These are phyloP conservation scores for Penicillium desertorum DNA, from an alignment of 495 filamentous ascomycete genomes.

Conservation along the genomic window DNA sequence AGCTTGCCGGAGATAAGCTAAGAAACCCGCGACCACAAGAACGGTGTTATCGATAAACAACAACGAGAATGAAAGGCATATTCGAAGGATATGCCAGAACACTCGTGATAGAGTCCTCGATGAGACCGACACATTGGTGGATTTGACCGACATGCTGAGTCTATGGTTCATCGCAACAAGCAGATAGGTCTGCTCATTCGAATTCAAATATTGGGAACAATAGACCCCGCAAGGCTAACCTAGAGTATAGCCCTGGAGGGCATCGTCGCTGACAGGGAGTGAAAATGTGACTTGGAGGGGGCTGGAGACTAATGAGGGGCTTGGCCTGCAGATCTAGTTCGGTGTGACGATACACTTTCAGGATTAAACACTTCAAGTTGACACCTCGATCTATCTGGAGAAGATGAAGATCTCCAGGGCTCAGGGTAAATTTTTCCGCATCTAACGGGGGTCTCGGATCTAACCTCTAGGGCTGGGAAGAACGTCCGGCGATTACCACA, in stretches of 20 bases:
- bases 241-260: background rate
- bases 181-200: background rate
- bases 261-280: background rate
- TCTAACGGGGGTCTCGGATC: background rate
- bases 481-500: background rate
- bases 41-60: slow-evolving; percentile 56
- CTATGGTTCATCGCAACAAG: background rate
- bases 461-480: background rate
- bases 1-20: slow-evolving; percentile 22
- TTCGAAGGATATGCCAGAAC: slow-evolving; percentile 33
- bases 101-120: slow-evolving; percentile 12
- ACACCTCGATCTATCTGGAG: background rate
- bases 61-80: slow-evolving; percentile 42
- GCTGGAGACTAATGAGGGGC: slow-evolving; percentile 5
- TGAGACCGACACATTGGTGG: slow-evolving; percentile 6
- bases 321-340: slow-evolving; percentile 15
- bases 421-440: background rate
- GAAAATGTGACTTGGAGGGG: slow-evolving; percentile 6
- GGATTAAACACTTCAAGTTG: background rate
- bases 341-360: slow-evolving; percentile 5
- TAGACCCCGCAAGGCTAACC: background rate
- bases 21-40: slow-evolving; percentile 35
- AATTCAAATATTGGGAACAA: background rate
- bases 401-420: too few relatives aligned
- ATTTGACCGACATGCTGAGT: slow-evolving; percentile 13